Evolutionary conservation across 768 basidiomycete genomes (phyloP).

Genomic region (Leccinum longicurvipes): DNA sequence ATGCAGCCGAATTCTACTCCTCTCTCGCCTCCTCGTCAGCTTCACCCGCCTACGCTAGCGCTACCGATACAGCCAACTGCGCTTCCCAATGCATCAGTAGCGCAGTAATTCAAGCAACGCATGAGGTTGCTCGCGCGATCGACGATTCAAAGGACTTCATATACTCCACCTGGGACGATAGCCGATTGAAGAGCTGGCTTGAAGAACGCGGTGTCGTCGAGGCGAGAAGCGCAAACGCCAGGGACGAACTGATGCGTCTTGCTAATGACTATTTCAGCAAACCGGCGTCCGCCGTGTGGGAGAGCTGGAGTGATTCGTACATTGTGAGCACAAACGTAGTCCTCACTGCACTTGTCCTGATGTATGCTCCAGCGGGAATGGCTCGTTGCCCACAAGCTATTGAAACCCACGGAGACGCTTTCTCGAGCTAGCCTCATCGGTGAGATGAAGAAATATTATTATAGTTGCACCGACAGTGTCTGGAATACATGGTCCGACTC

Average conservation of each 20-base stretch:
- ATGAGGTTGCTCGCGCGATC: constrained; percentile 45
- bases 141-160: constrained; percentile 84
- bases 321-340: constrained; percentile 46
- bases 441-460: constrained; percentile 80
- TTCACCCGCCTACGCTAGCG: constrained; percentile 51
- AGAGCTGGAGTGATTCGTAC: constrained; percentile 84
- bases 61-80: constrained; percentile 34
- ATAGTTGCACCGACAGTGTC: constrained; percentile 48
- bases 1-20: constrained; percentile 56
- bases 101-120: constrained; percentile 50
- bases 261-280: constrained; percentile 68
- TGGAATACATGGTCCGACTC: constrained; percentile 76
- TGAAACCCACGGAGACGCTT: constrained; percentile 56
- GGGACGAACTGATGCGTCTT: constrained; percentile 63
- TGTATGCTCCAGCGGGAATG: constrained; percentile 59
- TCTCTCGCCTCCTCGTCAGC: constrained; percentile 45
- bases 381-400: constrained; percentile 75
- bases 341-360: neutral
- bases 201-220: constrained; percentile 71
- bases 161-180: constrained; percentile 89
- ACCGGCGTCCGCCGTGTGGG: constrained; percentile 64
- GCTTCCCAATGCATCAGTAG: constrained; percentile 41
- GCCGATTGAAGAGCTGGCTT: constrained; percentile 65
- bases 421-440: constrained; percentile 53
- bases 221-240: constrained; percentile 49